Conservation (phyloP, 2,329 filamentous ascomycete species). For the Trichoderma sp. region DNA sequence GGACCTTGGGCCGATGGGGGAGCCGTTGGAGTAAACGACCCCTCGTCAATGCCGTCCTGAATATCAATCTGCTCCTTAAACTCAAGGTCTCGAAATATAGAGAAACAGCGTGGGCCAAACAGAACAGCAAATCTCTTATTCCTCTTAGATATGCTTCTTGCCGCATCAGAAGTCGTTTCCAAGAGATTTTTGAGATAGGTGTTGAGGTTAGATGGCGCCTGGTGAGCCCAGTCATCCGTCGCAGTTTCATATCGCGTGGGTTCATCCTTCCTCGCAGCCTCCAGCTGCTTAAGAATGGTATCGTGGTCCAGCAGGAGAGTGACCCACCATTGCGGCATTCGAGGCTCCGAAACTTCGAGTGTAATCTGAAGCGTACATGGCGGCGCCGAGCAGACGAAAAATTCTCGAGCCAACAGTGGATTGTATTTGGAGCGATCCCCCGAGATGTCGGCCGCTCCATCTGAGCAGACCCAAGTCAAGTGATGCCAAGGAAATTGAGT, state of each 20-base stretch:
- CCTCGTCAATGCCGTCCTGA: constrained; percentile 40
- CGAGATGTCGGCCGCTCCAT: constrained; percentile 26
- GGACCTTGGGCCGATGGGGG: constrained; percentile 35
- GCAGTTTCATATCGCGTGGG: constrained; percentile 47
- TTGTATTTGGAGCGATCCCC: constrained; percentile 36
- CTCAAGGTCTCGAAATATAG: constrained; percentile 48
- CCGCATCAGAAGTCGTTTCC: constrained; percentile 35
- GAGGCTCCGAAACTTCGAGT: constrained; percentile 49
- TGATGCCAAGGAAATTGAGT: constrained; percentile 40
- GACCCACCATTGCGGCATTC: constrained; percentile 43
- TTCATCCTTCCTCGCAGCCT: constrained; percentile 41
- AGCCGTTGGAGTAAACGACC: constrained; percentile 35
- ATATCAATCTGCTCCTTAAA: constrained; percentile 43
- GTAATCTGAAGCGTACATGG: constrained; percentile 42
- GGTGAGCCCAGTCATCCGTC: constrained; percentile 38
- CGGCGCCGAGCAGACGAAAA: constrained; percentile 42
- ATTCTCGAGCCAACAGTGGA: constrained; percentile 36
- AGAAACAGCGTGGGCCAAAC: constrained; percentile 49
- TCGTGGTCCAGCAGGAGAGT: constrained; percentile 44
- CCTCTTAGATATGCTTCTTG: constrained; percentile 49
- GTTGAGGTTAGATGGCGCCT: constrained; percentile 45
- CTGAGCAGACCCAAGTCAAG: constrained; percentile 35
- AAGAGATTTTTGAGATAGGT: constrained; percentile 52
- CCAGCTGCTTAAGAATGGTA: constrained; percentile 42
- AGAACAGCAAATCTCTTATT: constrained; percentile 56